Percentiles rank a stretch among this genome's conserved stretches.
Conservation (phyloP, 1,139 yeast genomes). For the Kodamaea anthophila region DNA sequence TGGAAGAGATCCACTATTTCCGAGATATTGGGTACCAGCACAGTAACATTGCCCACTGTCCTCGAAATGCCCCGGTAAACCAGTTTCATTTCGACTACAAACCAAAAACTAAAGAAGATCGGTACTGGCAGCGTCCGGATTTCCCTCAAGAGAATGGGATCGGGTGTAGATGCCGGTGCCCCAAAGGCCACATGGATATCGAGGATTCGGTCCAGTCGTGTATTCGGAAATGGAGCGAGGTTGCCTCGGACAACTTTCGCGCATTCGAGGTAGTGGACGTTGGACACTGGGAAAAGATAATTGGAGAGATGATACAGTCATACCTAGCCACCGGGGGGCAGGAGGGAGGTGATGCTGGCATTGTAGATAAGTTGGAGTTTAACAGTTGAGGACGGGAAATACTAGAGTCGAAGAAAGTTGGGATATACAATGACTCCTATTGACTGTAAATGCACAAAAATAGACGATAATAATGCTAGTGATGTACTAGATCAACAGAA, state of each 20-base stretch:
- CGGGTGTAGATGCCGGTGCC: constrained; percentile 87
- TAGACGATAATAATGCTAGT: too few species aligned
- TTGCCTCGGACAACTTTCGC: constrained; percentile 30
- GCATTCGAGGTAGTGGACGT: constrained; percentile 22
- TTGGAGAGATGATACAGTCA: constrained; percentile 23
- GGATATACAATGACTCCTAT: constrained; percentile 1
- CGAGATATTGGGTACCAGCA: constrained; percentile 87
- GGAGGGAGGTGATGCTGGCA: constrained; percentile 16
- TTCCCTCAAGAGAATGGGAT: constrained; percentile 46
- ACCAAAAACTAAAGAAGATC: constrained; percentile 19
- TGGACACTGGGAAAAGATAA: constrained; percentile 28
- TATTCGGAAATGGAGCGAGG: constrained; percentile 48
- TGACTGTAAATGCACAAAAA: too few species aligned
- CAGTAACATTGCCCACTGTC: constrained; percentile 77
- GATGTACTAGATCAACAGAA: too few species aligned
- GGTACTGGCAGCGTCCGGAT: constrained; percentile 40
- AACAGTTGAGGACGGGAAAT: constrained; percentile 1
- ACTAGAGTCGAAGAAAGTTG: neutral
- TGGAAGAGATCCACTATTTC: constrained; percentile 75
- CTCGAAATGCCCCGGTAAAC: constrained; percentile 48
- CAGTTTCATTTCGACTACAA: constrained; percentile 42
- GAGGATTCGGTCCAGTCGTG: constrained; percentile 54
- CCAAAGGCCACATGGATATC: constrained; percentile 42
- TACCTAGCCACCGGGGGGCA: constrained; percentile 23
- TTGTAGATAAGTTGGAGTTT: constrained; percentile 8